Evolutionary conservation across 768 basidiomycete species (phyloP), one percentile per base, ranked within the genome.

Genomic region (Phaffia australis): DNA sequence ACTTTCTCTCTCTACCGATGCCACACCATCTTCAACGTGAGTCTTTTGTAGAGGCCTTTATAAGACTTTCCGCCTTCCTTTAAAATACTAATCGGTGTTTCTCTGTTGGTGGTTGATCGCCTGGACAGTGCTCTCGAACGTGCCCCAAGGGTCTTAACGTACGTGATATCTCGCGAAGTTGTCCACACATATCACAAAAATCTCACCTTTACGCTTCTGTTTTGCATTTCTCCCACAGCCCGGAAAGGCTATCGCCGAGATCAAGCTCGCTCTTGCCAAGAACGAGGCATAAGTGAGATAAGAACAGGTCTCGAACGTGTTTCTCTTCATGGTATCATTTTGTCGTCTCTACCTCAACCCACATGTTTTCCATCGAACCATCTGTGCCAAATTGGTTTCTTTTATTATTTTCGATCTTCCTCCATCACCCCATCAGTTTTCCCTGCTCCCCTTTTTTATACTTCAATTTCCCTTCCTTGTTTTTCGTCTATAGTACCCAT

Each of bases 1-100:
- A 87, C 90, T 74, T 81, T 98, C 82, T 92, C 89, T 75, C 78
- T 99, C 76, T 99, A 95, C 80, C 84, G 94, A 66, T 98, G 94
- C 81, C 94, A 97, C 79, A 97, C 94, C 58, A 69, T 69, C 56
- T 69, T 69, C 67, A 69, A 69, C 67, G 32, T 27, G 52, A n/a
- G 14, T 47, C 48, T 35, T 27, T 6, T 49, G 27, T 9, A 21
- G n/a, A 50, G 14, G n/a, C 48, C 29, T 6, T 32, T 29, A 8
- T 3, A 3, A 25, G 25, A 23, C 25, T 15, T 23, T 61, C n/a
- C 57, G 18, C 66, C n/a, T 29, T 52, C 52, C 30, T 19, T 23
- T 50, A 18, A 60, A 70, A 32, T 19, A 69, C 56, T 56, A 49
- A 8, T 50, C 51, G 18, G 66, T 1, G 2, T 16, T 61, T 18